Percentiles rank a stretch among this genome's conserved stretches.
Evolutionary conservation across 305 asterid genomes (phyloP).

Genomic region (Coffea humblotiana): DNA sequence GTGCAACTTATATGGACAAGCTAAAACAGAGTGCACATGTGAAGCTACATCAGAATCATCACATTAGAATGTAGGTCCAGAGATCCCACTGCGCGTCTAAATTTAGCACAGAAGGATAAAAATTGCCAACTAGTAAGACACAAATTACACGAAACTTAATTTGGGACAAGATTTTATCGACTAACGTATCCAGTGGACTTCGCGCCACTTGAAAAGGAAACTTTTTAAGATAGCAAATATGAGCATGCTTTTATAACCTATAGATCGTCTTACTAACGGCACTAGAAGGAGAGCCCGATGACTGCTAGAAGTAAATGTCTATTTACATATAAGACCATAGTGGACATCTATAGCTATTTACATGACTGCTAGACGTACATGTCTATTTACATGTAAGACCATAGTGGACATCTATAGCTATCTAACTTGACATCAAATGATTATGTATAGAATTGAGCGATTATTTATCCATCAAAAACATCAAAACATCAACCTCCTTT

Average conservation of each 20-base stretch:
- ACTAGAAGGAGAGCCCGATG: background rate
- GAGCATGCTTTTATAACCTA: background rate
- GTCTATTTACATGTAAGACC: background rate
- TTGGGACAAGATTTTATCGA: too few relatives aligned
- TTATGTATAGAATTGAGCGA: constrained; percentile 18
- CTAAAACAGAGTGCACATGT: background rate
- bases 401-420: background rate
- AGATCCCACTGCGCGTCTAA: too few relatives aligned
- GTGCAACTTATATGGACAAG: background rate
- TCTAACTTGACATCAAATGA: constrained; percentile 5
- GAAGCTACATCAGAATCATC: background rate
- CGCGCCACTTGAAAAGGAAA: too few relatives aligned
- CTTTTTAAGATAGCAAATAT: background rate
- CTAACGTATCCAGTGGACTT: too few relatives aligned
- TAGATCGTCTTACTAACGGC: background rate
- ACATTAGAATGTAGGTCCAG: background rate
- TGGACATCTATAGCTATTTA: background rate
- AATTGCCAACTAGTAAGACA: background rate
- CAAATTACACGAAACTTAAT: background rate
- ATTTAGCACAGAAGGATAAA: background rate
- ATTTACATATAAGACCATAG: background rate
- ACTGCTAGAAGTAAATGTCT: background rate
- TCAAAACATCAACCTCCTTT: constrained; percentile 24
- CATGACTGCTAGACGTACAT: background rate
- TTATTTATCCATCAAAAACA: constrained; percentile 17